phyloP scores from a whole-genome alignment of 176 grass and related monocot genomes.

The Bromus sterilis region DNA sequence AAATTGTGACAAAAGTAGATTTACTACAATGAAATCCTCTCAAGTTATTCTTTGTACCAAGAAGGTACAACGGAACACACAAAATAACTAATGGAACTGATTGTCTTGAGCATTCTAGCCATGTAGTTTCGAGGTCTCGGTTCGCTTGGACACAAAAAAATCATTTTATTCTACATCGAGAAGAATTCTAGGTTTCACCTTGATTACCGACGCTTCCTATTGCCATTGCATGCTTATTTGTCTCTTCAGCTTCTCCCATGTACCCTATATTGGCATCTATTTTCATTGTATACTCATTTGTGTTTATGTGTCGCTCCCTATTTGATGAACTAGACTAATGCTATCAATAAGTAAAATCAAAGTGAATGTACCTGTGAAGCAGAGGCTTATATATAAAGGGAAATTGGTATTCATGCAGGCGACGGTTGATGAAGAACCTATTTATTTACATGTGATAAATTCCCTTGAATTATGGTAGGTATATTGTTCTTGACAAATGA shows the following conservation, averaged over 20 bases:
- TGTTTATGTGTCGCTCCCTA: background rate
- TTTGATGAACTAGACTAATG: background rate
- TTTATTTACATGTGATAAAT: background rate
- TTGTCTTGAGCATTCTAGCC: rapidly evolving
- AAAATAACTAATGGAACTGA: background rate
- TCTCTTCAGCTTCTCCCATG: background rate
- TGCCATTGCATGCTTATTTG: background rate
- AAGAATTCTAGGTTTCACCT: no score
- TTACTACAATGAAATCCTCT: no score
- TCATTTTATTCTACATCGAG: no score
- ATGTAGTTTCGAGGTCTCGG: no score
- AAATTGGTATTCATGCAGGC: background rate
- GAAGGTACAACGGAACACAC: no score
- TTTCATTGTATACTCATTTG: background rate
- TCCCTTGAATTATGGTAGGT: background rate
- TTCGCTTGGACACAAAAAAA: no score
- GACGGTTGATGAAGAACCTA: background rate
- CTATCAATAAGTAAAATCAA: background rate
- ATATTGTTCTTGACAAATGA: background rate
- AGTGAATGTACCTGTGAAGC: background rate
- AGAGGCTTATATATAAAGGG: background rate
- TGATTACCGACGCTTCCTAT: background rate
- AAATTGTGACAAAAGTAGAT: background rate
- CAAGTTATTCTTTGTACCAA: no score
- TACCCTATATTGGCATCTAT: background rate